These are phyloP conservation scores for Fusarium sp. DNA, from an alignment of 2,329 filamentous ascomycete genomes.

Conservation along the genomic window DNA sequence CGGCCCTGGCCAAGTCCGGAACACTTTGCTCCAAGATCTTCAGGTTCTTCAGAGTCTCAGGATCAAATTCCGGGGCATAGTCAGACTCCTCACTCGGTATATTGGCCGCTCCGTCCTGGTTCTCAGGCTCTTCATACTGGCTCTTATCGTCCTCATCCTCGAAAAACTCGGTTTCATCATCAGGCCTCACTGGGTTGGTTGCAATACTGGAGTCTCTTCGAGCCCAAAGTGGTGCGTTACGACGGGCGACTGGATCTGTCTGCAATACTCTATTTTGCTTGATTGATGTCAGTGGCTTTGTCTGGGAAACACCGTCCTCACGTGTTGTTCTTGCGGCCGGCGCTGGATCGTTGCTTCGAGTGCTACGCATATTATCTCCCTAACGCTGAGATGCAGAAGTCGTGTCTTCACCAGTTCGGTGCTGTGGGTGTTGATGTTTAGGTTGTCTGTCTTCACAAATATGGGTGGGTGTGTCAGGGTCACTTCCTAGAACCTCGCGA, in stretches of 20 bases:
- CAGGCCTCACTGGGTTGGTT: conserved; percentile 29
- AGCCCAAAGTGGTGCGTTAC: conserved; percentile 37
- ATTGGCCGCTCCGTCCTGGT: conserved; percentile 1
- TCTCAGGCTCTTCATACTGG: conserved; percentile 15
- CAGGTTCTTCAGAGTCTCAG: conserved; percentile 17
- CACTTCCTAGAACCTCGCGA: background rate
- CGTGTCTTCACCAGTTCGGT: conserved; percentile 7
- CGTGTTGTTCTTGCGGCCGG: background rate
- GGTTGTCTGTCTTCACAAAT: background rate
- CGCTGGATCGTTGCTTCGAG: conserved; percentile 15
- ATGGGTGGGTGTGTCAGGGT: background rate
- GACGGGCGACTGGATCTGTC: conserved; percentile 32
- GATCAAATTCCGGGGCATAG: conserved; percentile 15
- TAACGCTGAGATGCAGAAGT: conserved; percentile 8
- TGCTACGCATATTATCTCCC: conserved; percentile 34
- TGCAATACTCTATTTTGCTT: conserved; percentile 17
- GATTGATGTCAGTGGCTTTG: background rate
- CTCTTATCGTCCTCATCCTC: conserved; percentile 8
- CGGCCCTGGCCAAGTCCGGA: conserved; percentile 43
- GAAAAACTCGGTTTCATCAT: conserved; percentile 39
- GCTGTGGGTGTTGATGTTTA: conserved; percentile 37
- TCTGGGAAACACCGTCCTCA: background rate
- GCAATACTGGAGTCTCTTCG: conserved; percentile 36
- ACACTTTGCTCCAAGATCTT: conserved; percentile 44
- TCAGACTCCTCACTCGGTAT: conserved; percentile 2